Conservation (phyloP, 2,329 filamentous ascomycete species). For the Lachnellula occidentalis region DNA sequence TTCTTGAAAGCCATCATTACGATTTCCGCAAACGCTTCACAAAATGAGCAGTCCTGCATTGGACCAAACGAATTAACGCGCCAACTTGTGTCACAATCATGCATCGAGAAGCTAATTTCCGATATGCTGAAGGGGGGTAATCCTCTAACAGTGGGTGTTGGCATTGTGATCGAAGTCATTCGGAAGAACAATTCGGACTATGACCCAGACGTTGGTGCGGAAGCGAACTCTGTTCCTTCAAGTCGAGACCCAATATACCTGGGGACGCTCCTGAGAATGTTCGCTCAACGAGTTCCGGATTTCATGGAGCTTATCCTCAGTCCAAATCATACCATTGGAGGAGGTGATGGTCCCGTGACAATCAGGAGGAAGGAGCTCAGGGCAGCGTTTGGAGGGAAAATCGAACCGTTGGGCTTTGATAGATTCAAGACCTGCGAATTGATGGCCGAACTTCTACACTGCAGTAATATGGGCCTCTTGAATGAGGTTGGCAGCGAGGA, state of each 20-base stretch:
- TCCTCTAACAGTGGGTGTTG: slow-evolving; percentile 89
- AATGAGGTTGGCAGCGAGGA: slow-evolving; percentile 90
- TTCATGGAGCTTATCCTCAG: slow-evolving; percentile 91
- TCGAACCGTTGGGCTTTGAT: slow-evolving; percentile 94
- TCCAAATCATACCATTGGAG: slow-evolving; percentile 52
- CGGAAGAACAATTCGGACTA: slow-evolving; percentile 99
- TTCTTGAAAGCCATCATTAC: slow-evolving; percentile 99
- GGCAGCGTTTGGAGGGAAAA: slow-evolving; percentile 84
- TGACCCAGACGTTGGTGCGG: slow-evolving; percentile 82
- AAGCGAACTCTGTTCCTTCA: slow-evolving; percentile 73
- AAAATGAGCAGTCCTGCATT: slow-evolving; percentile 98
- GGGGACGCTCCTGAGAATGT: slow-evolving; percentile 80
- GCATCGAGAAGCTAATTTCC: slow-evolving; percentile 75
- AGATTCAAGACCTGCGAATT: slow-evolving; percentile 98
- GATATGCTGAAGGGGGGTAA: slow-evolving; percentile 95
- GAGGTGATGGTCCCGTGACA: slow-evolving; percentile 50
- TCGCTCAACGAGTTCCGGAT: slow-evolving; percentile 84
- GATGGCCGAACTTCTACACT: slow-evolving; percentile 96
- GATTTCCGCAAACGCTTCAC: slow-evolving; percentile 95
- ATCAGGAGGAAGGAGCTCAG: slow-evolving; percentile 69
- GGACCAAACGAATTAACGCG: slow-evolving; percentile 95
- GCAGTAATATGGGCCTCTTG: slow-evolving; percentile 95
- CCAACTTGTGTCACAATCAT: slow-evolving; percentile 82
- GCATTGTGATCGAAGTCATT: slow-evolving; percentile 97
- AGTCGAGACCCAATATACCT: slow-evolving; percentile 92